Base-by-base conservation (phyloP, 306 rosid species). In the Corylus heterophylla region DNA sequence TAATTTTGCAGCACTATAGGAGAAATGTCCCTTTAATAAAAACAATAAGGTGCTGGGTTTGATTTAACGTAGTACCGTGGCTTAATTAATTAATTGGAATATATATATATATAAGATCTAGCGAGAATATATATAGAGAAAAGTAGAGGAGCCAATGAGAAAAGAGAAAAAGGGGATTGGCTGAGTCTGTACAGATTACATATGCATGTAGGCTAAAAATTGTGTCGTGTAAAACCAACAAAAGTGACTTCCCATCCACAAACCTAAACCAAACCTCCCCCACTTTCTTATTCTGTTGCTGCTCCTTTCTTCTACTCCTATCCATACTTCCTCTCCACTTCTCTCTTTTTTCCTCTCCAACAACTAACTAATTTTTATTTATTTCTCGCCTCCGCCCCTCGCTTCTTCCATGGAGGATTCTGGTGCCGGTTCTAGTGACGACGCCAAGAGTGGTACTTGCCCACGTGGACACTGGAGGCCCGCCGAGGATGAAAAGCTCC, bases 201-300 rank as follows among this genome's bases (percentile, higher is more conserved):
- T 67, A 73, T 63, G 59, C 71, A 85, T 31, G 83, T 17, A 55
- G 84, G 79, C 80, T 73, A 44, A 84, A 83, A 31, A 31, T 31
- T 85, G 71, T 89, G 92, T 92, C 98, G 94, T 92, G 98, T 84
- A 92, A 95, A 95, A 89, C 91, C 97, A 92, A 95, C 98, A 95
- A 95, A 92, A 95, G 93, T 85, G 98, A 95, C 98, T 86, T 90
- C 69, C 86, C 97, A 95, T 95, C 98, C 94, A 91, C 87, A 95
- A 84, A 92, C 97, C 97, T 86, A 88, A 89, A 94, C 96, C 92
- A 90, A 92, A 94, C 95, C 88, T 80, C 79, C 80, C 69, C 82
- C 86, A 83, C 86, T 81, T 85, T 81, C 84, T 73, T 85, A 54
- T 80, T 76, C 54, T 50, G 54, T 74, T 72, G 54, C 14, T 51